Evolutionary conservation across 2,329 filamentous ascomycete genomes (phyloP), one percentile per base, ranked within the genome.

Genomic region (Raffaelea deltoideospora): DNA sequence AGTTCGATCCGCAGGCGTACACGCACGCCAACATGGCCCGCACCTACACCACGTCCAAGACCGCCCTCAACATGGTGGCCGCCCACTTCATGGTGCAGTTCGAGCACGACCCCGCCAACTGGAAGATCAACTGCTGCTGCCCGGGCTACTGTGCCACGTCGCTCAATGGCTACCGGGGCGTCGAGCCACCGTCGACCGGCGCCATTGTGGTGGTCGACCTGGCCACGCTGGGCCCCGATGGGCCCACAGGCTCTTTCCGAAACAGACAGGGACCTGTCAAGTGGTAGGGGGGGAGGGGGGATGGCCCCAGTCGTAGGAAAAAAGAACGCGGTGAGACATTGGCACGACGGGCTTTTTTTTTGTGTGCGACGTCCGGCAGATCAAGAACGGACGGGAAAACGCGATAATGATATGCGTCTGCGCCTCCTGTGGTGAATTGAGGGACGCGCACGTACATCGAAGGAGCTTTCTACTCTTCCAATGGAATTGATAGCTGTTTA

Each of bases 111-210:
- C 33, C 43, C 4, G 50, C 49, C 33, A 39, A 41, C 9, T 56
- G 49, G 15, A 52, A 50, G 37, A 52, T 57, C 30, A 61, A 60
- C 35, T 39, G 46, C 4, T 52, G 50, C 8, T 61, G 57, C 29
- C 58, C 59, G 0, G 59, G 58, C 1, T 43, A 53, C n/a, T 52
- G 59, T 2, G 48, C 44, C 19, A 56, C 56, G 5, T 46, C 46
- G 3, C 21, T 59, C 33, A 50, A 30, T n/a, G 37, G 29, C 2
- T 50, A 37, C 22, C 29, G n/a, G 3, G 40, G 41, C 17, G 41
- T 35, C 9, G 37, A 39, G 1, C 41, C 43, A 4, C 27, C 50
- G 1, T 53, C 53, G 23, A 31, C 43, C n/a, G 56, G 52, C 0
- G 52, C 55, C 2, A 37, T 46, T 31, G 43, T 47, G 27, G 43